Percentiles rank a stretch among this genome's conserved stretches.
phyloP scores from a whole-genome alignment of 1,139 yeast genomes.

The Pneumocystis canis region DNA sequence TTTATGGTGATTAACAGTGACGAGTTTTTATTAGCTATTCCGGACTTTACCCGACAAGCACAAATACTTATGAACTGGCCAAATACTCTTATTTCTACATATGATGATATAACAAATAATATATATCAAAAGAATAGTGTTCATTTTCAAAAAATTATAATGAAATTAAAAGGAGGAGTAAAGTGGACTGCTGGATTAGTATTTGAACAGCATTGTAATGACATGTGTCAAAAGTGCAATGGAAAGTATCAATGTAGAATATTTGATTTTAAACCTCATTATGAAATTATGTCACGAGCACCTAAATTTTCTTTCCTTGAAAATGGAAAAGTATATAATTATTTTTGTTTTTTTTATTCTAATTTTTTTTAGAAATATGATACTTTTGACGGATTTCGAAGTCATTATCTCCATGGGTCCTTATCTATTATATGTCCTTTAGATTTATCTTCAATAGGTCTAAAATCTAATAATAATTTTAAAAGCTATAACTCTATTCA shows the following conservation, averaged over 20 bases:
- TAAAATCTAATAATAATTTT: constrained; percentile 9
- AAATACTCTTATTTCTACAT: constrained; percentile 25
- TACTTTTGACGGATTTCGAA: constrained; percentile 64
- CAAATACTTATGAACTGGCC: not conserved
- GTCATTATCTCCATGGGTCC: constrained; percentile 67
- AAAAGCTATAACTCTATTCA: constrained; percentile 56
- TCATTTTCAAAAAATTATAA: constrained; percentile 31
- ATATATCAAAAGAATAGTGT: constrained; percentile 1
- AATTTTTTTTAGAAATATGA: constrained; percentile 35
- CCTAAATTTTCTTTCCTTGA: constrained; percentile 39
- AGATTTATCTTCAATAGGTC: constrained; percentile 17
- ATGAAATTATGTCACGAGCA: constrained; percentile 45
- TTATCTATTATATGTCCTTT: constrained; percentile 44
- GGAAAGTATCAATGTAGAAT: constrained; percentile 27
- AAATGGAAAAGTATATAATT: constrained; percentile 20
- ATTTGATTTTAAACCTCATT: constrained; percentile 51
- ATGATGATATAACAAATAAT: not conserved
- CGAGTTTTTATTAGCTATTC: constrained; percentile 54
- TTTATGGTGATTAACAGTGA: constrained; percentile 52
- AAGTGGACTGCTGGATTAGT: constrained; percentile 37
- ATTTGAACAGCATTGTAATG: constrained; percentile 31
- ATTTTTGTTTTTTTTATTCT: constrained; percentile 1
- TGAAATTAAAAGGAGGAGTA: constrained; percentile 40
- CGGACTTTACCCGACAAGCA: constrained; percentile 24
- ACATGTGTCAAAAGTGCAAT: constrained; percentile 15